Base-by-base conservation (phyloP, 108 stramenopile species). In the Pseudonitzschia multiseries region DNA sequence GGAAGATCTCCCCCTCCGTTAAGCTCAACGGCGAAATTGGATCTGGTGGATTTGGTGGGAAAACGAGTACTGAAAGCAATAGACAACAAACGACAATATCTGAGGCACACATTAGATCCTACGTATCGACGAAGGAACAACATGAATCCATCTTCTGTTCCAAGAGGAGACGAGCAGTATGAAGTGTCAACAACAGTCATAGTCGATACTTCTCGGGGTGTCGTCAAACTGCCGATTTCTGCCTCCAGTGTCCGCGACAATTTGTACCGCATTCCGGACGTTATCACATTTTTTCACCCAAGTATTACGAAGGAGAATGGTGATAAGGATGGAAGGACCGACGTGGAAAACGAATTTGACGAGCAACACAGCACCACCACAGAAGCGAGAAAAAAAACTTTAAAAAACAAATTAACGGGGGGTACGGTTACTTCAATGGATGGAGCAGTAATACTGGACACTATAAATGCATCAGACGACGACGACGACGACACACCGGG, bases 191-290 rank as follows among this genome's bases (percentile, higher is more conserved):
- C 85, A 12, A 73, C 70, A 2, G 48, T 86, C 5, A 36, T 82
- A 27, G 70, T 86, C 12, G 76, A 81, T 22, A 82, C 81, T 22
- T 73, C 78, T 40, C 69, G 75, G 17, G 85, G 81, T 29, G 44
- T 68, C 15, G 54, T 68, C 20, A 36, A 68, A 53, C 21, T 83
- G 50, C 82, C 82, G 28, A 65, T 86, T 12, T 36, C 72, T 18
- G 82, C 74, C 13, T 60, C 70, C 17, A 81, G 77, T 46, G 40
- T 70, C 5, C 79, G 79, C 15, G 31, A 68, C 15, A 83, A 86
- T 76, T 53, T 48, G 4, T 83, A 83, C 61, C 63, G 56, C 48
- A 46, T 83, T 42, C 79, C 86, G n/a, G 74, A 75, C 72, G 65
- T 74, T 14, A 79, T 81, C 46, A 70, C 59, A 61, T 81, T 80